phyloP scores from a whole-genome alignment of 2,329 filamentous ascomycete species.

The Drechslerella coelobrocha region DNA sequence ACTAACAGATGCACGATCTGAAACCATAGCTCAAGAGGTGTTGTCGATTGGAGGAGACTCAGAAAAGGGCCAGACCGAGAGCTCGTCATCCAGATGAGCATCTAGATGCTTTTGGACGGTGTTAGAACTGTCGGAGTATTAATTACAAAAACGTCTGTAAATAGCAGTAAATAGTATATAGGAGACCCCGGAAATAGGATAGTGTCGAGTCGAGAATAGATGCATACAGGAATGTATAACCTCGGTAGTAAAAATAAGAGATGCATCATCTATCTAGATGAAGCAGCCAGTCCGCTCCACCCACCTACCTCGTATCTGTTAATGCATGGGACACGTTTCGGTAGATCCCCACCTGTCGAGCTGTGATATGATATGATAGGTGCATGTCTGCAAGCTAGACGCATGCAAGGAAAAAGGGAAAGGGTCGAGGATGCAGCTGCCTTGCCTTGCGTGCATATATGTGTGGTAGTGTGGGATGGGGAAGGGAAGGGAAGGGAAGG shows the following conservation, averaged over 20 bases:
- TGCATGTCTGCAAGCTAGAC: neutral
- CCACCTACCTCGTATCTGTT: neutral
- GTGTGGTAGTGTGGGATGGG: neutral
- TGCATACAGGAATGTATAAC: too few species aligned
- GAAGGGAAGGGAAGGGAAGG: neutral
- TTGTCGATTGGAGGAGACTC: conserved; percentile 41
- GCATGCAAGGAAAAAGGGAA: neutral
- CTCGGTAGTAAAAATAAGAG: too few species aligned
- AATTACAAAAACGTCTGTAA: neutral
- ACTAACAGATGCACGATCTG: conserved; percentile 12
- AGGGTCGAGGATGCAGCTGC: neutral
- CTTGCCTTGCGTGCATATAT: neutral
- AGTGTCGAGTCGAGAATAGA: neutral
- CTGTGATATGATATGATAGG: conserved; percentile 2
- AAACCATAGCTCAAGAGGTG: conserved; percentile 41
- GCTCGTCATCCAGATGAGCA: neutral
- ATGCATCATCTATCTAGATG: too few species aligned
- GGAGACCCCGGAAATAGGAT: neutral
- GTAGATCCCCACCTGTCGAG: neutral
- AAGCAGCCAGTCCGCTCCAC: too few species aligned
- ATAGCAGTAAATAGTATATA: neutral
- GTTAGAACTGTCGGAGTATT: neutral
- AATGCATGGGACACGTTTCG: conserved; percentile 10
- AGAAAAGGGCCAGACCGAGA: conserved; percentile 24
- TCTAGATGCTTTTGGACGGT: neutral